phyloP scores from a whole-genome alignment of 306 rosid genomes.

The Trifolium dubium region DNA sequence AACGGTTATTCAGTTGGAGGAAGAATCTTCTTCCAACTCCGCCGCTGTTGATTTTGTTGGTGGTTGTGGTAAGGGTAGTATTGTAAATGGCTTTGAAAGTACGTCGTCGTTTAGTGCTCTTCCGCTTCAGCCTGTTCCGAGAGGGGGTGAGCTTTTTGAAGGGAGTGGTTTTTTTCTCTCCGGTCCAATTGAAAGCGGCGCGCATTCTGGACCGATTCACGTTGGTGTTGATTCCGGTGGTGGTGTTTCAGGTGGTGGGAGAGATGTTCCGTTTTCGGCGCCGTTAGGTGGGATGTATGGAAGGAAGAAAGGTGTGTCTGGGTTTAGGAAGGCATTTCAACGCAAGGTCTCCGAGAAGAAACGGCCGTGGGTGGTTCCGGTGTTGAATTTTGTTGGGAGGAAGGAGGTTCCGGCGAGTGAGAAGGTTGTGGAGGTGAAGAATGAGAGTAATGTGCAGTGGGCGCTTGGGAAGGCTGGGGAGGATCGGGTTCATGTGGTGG shows the following conservation, averaged over 20 bases:
- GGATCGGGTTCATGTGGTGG: constrained; percentile 92
- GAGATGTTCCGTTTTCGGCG: constrained; percentile 74
- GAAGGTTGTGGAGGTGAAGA: constrained; percentile 36
- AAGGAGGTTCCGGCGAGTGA: constrained; percentile 58
- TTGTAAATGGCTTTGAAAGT: constrained; percentile 84
- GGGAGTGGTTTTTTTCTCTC: constrained; percentile 88
- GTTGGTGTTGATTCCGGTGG: constrained; percentile 21
- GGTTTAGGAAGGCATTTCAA: constrained; percentile 72
- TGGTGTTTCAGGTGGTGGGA: not conserved
- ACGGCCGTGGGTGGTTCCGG: constrained; percentile 95
- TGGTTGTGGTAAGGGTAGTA: constrained; percentile 44
- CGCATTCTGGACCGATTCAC: constrained; percentile 84
- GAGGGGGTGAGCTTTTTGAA: constrained; percentile 64
- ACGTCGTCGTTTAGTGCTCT: constrained; percentile 79
- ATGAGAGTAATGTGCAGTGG: constrained; percentile 81
- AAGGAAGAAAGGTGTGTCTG: constrained; percentile 66
- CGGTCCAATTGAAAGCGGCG: constrained; percentile 89
- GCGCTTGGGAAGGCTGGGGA: constrained; percentile 91
- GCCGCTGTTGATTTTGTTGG: constrained; percentile 47
- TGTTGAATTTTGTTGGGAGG: constrained; percentile 70
- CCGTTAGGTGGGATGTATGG: constrained; percentile 71
- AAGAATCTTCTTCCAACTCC: constrained; percentile 53
- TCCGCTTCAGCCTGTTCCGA: constrained; percentile 89
- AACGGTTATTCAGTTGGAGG: constrained; percentile 73
- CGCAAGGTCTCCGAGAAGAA: constrained; percentile 74